phyloP scores from a whole-genome alignment of 1,139 yeast genomes.

The Scheffersomyces insectosa region DNA sequence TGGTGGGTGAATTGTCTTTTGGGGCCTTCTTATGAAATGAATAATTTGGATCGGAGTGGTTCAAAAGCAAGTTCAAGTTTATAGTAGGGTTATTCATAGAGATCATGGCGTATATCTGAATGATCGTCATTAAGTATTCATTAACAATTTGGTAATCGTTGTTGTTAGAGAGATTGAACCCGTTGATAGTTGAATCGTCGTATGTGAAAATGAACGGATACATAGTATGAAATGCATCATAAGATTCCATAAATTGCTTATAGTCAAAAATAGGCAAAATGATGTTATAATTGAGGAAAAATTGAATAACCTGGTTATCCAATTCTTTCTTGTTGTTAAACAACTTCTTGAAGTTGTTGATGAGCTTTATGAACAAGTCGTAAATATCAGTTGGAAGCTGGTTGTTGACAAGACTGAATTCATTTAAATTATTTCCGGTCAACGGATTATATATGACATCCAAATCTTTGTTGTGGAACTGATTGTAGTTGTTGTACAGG shows the following conservation, averaged over 20 bases:
- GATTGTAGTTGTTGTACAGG: slow-evolving; percentile 39
- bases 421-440: slow-evolving; percentile 24
- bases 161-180: slow-evolving; percentile 46
- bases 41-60: slow-evolving; percentile 41
- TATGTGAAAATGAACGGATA: slow-evolving; percentile 54
- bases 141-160: slow-evolving; percentile 53
- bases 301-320: slow-evolving; percentile 52
- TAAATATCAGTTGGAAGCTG: slow-evolving; percentile 44
- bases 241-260: slow-evolving; percentile 55
- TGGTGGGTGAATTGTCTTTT: slow-evolving; percentile 14
- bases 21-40: slow-evolving; percentile 17
- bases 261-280: slow-evolving; percentile 65
- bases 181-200: slow-evolving; percentile 52
- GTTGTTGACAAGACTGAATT: slow-evolving; percentile 8
- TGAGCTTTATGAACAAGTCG: slow-evolving; percentile 46
- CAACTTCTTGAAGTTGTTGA: slow-evolving; percentile 47
- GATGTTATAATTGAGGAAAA: slow-evolving; percentile 53
- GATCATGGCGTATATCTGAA: slow-evolving; percentile 49
- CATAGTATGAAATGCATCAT: slow-evolving; percentile 58
- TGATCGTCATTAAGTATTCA: slow-evolving; percentile 50
- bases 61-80: slow-evolving; percentile 41
- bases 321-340: slow-evolving; percentile 47
- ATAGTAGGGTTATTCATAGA: slow-evolving; percentile 50
- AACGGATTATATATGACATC: slow-evolving; percentile 47
- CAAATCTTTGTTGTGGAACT: slow-evolving; percentile 41